These are phyloP conservation scores for Dendrobium huoshanense DNA, from an alignment of 106 monocot species.

Conservation along the genomic window DNA sequence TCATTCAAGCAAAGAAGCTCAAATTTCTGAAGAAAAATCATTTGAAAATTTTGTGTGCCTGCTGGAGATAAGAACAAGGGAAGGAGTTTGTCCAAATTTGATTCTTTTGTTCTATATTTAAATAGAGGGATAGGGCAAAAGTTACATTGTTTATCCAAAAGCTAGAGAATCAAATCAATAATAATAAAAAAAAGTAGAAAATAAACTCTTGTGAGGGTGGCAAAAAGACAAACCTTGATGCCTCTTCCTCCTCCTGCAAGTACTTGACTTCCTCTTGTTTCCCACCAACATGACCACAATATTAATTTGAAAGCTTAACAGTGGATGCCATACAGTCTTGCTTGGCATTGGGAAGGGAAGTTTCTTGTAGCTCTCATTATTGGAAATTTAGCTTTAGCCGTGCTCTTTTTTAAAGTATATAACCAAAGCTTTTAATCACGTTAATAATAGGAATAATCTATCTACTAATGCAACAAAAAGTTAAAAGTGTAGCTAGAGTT, in stretches of 20 bases:
- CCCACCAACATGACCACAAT: slow-evolving; percentile 1
- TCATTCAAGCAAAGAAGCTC: not conserved
- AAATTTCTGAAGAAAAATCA: not conserved
- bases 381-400: not conserved
- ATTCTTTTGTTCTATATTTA: not conserved
- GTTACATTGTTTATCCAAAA: not conserved
- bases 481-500: no score
- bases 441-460: no score
- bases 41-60: not conserved
- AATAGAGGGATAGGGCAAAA: not conserved
- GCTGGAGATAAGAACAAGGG: not conserved
- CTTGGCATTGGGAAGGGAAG: not conserved
- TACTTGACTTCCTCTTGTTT: not conserved
- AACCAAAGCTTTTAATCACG: not conserved
- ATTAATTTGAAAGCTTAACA: not conserved
- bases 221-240: slow-evolving; percentile 2
- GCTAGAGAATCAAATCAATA: not conserved
- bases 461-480: no score
- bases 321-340: not conserved
- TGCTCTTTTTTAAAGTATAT: not conserved
- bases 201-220: not conserved
- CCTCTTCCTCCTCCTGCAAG: not conserved
- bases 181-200: no score
- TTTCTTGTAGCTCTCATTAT: not conserved
- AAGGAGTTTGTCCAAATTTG: not conserved